phyloP scores from a whole-genome alignment of 768 basidiomycete genomes.

The Suillus discolor region DNA sequence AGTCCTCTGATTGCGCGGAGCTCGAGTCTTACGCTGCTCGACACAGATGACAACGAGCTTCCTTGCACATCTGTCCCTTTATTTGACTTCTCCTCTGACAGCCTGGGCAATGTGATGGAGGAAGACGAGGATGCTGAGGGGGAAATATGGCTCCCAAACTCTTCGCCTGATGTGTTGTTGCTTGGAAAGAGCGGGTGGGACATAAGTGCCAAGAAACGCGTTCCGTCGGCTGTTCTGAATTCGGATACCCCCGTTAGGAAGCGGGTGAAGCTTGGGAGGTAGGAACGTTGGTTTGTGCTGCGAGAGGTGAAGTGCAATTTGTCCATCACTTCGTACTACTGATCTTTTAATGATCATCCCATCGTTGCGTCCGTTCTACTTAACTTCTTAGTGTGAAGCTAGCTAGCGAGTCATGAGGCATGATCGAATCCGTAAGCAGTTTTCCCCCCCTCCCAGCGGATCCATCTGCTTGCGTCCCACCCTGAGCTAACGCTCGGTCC shows the following conservation, averaged over 20 bases:
- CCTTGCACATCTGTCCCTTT: not conserved
- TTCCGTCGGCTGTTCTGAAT: slow-evolving; percentile 18
- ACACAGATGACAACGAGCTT: slow-evolving; percentile 2
- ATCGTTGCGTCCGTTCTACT: too few relatives aligned
- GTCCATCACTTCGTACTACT: too few relatives aligned
- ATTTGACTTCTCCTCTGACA: not conserved
- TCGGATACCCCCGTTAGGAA: slow-evolving; percentile 29
- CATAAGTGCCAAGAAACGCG: slow-evolving; percentile 22
- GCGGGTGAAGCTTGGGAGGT: slow-evolving; percentile 14
- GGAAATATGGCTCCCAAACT: slow-evolving; percentile 42
- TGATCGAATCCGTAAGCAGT: too few relatives aligned
- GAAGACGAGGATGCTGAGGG: slow-evolving; percentile 40
- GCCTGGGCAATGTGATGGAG: slow-evolving; percentile 11
- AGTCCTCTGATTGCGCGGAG: not conserved
- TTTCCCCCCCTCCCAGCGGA: too few relatives aligned
- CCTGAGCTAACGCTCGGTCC: too few relatives aligned
- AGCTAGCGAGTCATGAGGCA: too few relatives aligned
- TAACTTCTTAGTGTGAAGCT: too few relatives aligned
- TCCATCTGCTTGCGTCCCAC: too few relatives aligned
- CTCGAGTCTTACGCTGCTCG: slow-evolving; percentile 10
- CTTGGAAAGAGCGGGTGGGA: slow-evolving; percentile 16
- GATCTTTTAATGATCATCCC: too few relatives aligned
- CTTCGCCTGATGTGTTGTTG: slow-evolving; percentile 45
- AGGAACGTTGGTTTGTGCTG: too few relatives aligned
- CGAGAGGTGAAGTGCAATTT: not conserved